phyloP scores from a whole-genome alignment of 192 early-diverging fungal genomes.

The Podila horticola region DNA sequence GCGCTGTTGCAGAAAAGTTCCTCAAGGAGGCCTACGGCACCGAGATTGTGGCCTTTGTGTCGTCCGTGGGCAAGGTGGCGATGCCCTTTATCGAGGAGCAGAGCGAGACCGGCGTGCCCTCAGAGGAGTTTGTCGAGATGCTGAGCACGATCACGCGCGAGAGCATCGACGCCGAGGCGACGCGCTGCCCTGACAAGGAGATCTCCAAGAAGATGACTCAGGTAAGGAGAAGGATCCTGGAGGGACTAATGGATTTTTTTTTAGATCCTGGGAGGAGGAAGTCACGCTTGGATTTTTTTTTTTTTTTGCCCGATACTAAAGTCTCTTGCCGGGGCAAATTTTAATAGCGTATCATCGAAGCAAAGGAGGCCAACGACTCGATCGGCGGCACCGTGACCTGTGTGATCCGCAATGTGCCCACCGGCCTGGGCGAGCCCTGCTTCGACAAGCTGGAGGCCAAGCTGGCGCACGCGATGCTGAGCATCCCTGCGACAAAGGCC shows the following conservation, averaged over 20 bases:
- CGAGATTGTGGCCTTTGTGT: conserved; percentile 96
- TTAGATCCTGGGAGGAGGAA: neutral
- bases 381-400: conserved; percentile 96
- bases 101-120: conserved; percentile 54
- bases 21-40: conserved; percentile 80
- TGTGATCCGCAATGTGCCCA: conserved; percentile 92
- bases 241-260: neutral
- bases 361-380: conserved; percentile 86
- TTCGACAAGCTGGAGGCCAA: conserved; percentile 98
- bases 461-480: conserved; percentile 98
- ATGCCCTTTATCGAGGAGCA: conserved; percentile 73
- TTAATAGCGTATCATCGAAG: conserved; percentile 78
- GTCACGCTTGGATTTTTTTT: neutral
- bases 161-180: conserved; percentile 83
- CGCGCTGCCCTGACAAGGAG: conserved; percentile 88
- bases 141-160: conserved; percentile 76
- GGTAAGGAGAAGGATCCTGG: conserved; percentile 50
- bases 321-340: too few species aligned
- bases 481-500: conserved; percentile 97
- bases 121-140: conserved; percentile 68
- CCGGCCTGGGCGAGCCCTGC: conserved; percentile 95
- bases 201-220: conserved; percentile 83
- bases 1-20: conserved; percentile 99
- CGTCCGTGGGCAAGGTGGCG: conserved; percentile 83
- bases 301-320: neutral